Base-by-base conservation (phyloP, 2,329 filamentous ascomycete species). In the Aspergillus fijiensis region DNA sequence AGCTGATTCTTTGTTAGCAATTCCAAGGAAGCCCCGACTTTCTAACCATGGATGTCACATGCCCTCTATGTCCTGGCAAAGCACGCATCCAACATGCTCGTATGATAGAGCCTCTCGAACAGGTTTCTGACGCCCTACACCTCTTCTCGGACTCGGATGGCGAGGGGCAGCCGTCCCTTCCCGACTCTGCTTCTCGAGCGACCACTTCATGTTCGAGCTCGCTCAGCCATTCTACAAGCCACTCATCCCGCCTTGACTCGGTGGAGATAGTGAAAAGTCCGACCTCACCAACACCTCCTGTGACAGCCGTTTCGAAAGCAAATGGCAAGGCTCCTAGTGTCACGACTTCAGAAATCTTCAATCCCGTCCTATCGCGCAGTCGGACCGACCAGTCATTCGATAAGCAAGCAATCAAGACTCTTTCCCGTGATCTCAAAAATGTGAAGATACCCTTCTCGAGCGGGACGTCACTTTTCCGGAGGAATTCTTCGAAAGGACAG, bases 11-110 rank as follows among this genome's bases (percentile, higher is more conserved):
- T 25, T 19, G 21, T 45, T 59, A 66, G 65, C 60, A 64, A 61
- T 58, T 68, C 12, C 65, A 64, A 50, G 61, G 58, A 11, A 68
- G 55, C n/a, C 50, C 58, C n/a, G 54, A 60, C 4, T 63, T 67
- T 54, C 58, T 69, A 9, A 60, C 51, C 2, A 51, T 69, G 47
- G 66, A 73, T 56, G 64, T 72, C 7, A 55, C 59, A 19, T 76
- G 73, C 56, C 74, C 73, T 12, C 66, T 74, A 19, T 75, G 74
- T 55, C 63, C 67, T 6, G 63, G 65, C 49, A 68, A 65, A 16
- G 68, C 68, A 4, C 70, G 65, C 49, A 73, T 75, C 57, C 74
- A 74, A 25, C 67, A 64, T 53, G 72, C 72, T 48, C 72, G 73
- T 9, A 66, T 75, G 48, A 68, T 75, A n/a, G 72, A 76, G 57